Evolutionary conservation across 2,329 filamentous ascomycete species (phyloP).

Genomic region (Phyllosticta citrichinensis): DNA sequence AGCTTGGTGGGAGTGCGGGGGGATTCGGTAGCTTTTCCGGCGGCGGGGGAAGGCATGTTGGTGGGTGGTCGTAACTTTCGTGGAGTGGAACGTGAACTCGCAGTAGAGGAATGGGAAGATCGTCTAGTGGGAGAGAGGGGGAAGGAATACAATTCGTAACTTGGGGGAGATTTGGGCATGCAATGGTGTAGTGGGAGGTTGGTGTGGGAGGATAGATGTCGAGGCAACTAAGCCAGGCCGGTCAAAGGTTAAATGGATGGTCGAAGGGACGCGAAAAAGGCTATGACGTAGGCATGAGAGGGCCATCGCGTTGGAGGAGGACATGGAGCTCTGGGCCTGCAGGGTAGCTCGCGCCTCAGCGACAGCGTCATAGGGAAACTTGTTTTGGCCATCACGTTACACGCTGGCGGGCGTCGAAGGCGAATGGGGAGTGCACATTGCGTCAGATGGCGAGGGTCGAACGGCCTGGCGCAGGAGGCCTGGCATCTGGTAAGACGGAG

Average conservation of each 20-base stretch:
- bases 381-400: conserved; percentile 22
- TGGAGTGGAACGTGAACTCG: conserved; percentile 17
- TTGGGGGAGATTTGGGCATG: conserved; percentile 39
- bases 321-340: conserved; percentile 10
- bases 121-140: conserved; percentile 36
- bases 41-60: conserved; percentile 42
- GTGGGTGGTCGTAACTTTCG: not conserved
- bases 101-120: conserved; percentile 14
- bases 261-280: not conserved
- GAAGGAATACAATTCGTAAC: conserved; percentile 44
- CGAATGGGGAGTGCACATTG: conserved; percentile 5
- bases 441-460: conserved; percentile 3
- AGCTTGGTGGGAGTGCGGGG: conserved; percentile 44
- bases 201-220: conserved; percentile 7
- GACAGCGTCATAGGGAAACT: conserved; percentile 22
- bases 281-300: conserved; percentile 25
- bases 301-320: conserved; percentile 5
- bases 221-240: not conserved
- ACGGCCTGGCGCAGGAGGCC: conserved; percentile 2
- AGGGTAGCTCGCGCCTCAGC: conserved; percentile 26
- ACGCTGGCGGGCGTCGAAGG: not conserved
- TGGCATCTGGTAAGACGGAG: not conserved
- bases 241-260: conserved; percentile 4
- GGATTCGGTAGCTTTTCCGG: conserved; percentile 35
- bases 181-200: conserved; percentile 20